Percentiles rank a stretch among this genome's conserved stretches.
phyloP scores from a whole-genome alignment of 768 basidiomycete species.

The Royoungia palumana region DNA sequence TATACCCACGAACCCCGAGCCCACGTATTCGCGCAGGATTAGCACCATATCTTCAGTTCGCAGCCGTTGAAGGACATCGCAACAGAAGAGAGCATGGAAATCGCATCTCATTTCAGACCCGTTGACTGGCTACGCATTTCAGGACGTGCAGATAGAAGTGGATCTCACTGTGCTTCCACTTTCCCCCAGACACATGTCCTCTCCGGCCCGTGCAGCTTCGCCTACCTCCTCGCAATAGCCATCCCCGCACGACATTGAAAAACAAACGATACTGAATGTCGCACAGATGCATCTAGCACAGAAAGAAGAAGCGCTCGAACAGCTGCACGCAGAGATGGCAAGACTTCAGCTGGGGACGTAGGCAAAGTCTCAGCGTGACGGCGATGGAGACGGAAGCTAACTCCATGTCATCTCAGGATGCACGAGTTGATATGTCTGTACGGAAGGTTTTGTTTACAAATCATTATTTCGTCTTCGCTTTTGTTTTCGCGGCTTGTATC shows the following conservation, averaged over 20 bases:
- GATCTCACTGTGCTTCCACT: constrained; percentile 19
- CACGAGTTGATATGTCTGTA: too few species aligned
- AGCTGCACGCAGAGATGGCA: constrained; percentile 24
- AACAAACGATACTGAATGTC: constrained; percentile 16
- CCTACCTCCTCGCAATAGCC: neutral
- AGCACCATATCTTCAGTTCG: constrained; percentile 3
- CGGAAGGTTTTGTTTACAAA: too few species aligned
- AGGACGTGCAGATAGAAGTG: constrained; percentile 1
- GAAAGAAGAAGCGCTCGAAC: constrained; percentile 22
- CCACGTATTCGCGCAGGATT: constrained; percentile 3
- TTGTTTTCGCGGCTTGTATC: too few species aligned
- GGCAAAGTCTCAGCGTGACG: neutral
- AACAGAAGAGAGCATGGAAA: constrained; percentile 48
- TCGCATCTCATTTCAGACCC: constrained; percentile 36
- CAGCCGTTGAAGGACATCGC: constrained; percentile 35
- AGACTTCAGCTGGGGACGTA: constrained; percentile 12
- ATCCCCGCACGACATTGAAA: constrained; percentile 17
- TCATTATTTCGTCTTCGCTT: too few species aligned
- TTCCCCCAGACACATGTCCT: constrained; percentile 20
- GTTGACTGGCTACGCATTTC: constrained; percentile 1
- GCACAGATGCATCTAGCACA: constrained; percentile 19
- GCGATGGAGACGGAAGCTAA: neutral
- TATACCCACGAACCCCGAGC: neutral
- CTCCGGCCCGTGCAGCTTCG: constrained; percentile 4
- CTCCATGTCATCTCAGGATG: too few species aligned